Base-by-base conservation (phyloP, 352 stramenopile species). In the Nothophytophthora sp. region DNA sequence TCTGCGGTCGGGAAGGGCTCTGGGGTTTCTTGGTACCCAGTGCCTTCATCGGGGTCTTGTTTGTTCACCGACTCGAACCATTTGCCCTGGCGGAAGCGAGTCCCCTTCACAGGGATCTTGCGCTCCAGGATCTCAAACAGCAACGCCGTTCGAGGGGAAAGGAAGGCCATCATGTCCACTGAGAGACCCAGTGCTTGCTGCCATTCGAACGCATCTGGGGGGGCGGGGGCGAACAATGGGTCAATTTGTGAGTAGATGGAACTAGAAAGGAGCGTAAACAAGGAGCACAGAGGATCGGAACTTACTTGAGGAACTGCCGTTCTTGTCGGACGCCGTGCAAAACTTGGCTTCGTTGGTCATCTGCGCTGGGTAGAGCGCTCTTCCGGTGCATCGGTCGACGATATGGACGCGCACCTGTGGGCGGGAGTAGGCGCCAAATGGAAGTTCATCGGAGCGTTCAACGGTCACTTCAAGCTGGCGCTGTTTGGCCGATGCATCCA, bases 41-140 rank as follows among this genome's bases (percentile, higher is more conserved):
- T 34, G 9, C n/a, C n/a, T n/a, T 78, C 53, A 35, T 78, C 68
- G 5, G 39, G 39, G 25, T 66, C 50, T 9, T 55, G 43, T 3
- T 42, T 66, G n/a, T 60, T 67, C 12, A 70, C 60, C 12, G 45
- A 54, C 42, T 70, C 49, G 11, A 71, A 71, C 3, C 47, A 20
- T 20, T 49, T 65, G 34, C 52, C 47, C 44, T 55, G 43, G n/a
- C 42, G 50, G n/a, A 67, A 53, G 4, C 52, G 39, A 16, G 28
- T 37, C 27, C 50, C 55, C 50, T 67, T 52, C 1, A n/a, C 34
- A 16, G 33, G 46, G 19, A 44, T 27, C 23, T 72, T 70, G 2
- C 29, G 19, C 29, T 88, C 68, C 11, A 88, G 39, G 7, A 91
- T 46, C 43, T 91, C 80, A 23, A 89, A 66, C 8, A 91, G 47